A percentile compares a stretch with the other conserved stretches of the same genome.
Evolutionary conservation across 805 yeast genomes (phyloP).

Genomic region (Candida nitratophila): DNA sequence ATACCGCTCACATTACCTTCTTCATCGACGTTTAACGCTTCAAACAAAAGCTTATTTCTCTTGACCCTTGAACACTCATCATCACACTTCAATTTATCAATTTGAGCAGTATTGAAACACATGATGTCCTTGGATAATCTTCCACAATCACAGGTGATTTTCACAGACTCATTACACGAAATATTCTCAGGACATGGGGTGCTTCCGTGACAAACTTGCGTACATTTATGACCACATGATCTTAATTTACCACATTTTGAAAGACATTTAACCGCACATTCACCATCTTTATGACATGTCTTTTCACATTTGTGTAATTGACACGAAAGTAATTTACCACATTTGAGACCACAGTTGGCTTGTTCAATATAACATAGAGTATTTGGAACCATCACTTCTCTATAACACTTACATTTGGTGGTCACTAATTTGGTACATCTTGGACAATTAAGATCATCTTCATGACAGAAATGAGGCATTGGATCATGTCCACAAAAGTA

Average conservation of each 20-base stretch:
- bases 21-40: constrained; percentile 41
- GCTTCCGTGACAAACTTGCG: constrained; percentile 53
- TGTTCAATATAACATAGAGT: constrained; percentile 62
- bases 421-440: constrained; percentile 51
- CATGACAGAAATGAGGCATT: constrained; percentile 72
- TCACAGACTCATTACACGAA: constrained; percentile 46
- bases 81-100: constrained; percentile 52
- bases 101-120: constrained; percentile 40
- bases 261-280: constrained; percentile 55
- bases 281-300: constrained; percentile 50
- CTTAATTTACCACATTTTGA: constrained; percentile 49
- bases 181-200: constrained; percentile 41
- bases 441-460: constrained; percentile 59
- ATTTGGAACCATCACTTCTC: constrained; percentile 38
- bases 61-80: constrained; percentile 56
- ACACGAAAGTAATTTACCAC: constrained; percentile 42
- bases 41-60: constrained; percentile 55
- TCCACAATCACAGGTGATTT: constrained; percentile 60
- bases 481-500: constrained; percentile 63
- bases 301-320: constrained; percentile 48
- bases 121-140: constrained; percentile 35
- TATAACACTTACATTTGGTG: constrained; percentile 24
- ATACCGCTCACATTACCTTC: constrained; percentile 5
- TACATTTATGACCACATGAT: constrained; percentile 67
- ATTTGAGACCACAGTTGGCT: constrained; percentile 63